A percentile compares a stretch with the other conserved stretches of the same genome.
phyloP scores from a whole-genome alignment of 805 yeast genomes.

The Pichia thaimueangensis region DNA sequence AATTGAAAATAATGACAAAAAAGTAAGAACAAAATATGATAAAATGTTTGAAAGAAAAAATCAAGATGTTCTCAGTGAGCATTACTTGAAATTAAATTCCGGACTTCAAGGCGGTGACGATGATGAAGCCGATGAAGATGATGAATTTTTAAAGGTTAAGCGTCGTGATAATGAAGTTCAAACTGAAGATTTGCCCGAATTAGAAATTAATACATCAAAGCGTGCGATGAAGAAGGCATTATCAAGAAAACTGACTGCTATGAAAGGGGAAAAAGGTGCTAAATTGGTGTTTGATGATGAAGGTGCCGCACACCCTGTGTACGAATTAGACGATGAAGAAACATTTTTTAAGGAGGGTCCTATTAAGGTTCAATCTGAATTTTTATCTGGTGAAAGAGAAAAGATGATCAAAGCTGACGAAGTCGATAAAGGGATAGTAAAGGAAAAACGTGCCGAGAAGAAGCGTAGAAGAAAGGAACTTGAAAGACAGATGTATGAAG shows the following conservation, averaged over 20 bases:
- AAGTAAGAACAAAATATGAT: slow-evolving; percentile 82
- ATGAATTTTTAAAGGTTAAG: slow-evolving; percentile 76
- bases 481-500: slow-evolving; percentile 46
- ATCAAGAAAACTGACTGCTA: slow-evolving; percentile 69
- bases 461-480: slow-evolving; percentile 81
- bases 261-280: slow-evolving; percentile 51
- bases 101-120: slow-evolving; percentile 25
- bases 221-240: slow-evolving; percentile 80
- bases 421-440: slow-evolving; percentile 72
- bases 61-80: slow-evolving; percentile 86
- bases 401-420: slow-evolving; percentile 67
- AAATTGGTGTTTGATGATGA: slow-evolving; percentile 90
- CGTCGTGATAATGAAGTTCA: slow-evolving; percentile 66
- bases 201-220: slow-evolving; percentile 58
- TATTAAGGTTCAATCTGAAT: slow-evolving; percentile 56
- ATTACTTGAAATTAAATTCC: slow-evolving; percentile 69
- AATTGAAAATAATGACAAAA: slow-evolving; percentile 34
- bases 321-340: slow-evolving; percentile 85
- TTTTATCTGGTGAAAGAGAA: slow-evolving; percentile 57
- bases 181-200: slow-evolving; percentile 59
- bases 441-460: slow-evolving; percentile 76
- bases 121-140: slow-evolving; percentile 45
- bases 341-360: slow-evolving; percentile 67
- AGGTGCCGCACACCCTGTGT: slow-evolving; percentile 85
- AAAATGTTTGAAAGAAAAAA: slow-evolving; percentile 93